These are phyloP conservation scores for Pseudotsuga menziesii DNA, from an alignment of 75 land plant species.

Conservation along the genomic window DNA sequence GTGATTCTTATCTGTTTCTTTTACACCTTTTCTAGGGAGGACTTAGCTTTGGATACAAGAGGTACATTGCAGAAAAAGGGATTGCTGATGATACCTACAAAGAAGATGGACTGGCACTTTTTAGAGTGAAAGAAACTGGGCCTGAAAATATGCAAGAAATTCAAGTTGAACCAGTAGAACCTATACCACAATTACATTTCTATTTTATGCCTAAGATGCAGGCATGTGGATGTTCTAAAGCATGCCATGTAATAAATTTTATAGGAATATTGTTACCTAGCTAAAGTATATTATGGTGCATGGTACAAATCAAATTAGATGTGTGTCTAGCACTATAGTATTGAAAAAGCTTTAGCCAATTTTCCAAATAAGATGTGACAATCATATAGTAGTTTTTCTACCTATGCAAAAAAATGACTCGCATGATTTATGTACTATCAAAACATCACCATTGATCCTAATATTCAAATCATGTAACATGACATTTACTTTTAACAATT, in stretches of 20 bases:
- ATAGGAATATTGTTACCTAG: neutral
- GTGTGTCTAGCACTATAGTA: neutral
- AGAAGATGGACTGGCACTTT: conserved; percentile 67
- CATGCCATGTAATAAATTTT: neutral
- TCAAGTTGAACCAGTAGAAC: conserved; percentile 84
- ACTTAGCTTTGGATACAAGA: conserved; percentile 69
- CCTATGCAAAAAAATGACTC: no score
- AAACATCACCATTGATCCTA: no score
- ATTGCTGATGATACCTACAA: conserved; percentile 69
- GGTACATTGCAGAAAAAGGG: conserved; percentile 45
- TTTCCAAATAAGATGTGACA: no score
- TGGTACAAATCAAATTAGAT: neutral
- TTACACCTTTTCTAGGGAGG: conserved; percentile 53
- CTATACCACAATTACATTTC: neutral
- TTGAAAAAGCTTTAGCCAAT: neutral
- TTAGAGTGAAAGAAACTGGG: conserved; percentile 87
- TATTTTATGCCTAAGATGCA: neutral
- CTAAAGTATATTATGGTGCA: neutral
- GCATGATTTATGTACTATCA: no score
- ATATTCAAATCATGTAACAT: no score
- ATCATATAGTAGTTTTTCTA: no score
- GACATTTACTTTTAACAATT: no score
- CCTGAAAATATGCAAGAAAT: conserved; percentile 90
- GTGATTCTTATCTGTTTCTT: neutral
- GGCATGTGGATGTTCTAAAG: neutral